These are phyloP conservation scores for Colletotrichum eleusines DNA, from an alignment of 2,329 filamentous ascomycete species.

Conservation along the genomic window DNA sequence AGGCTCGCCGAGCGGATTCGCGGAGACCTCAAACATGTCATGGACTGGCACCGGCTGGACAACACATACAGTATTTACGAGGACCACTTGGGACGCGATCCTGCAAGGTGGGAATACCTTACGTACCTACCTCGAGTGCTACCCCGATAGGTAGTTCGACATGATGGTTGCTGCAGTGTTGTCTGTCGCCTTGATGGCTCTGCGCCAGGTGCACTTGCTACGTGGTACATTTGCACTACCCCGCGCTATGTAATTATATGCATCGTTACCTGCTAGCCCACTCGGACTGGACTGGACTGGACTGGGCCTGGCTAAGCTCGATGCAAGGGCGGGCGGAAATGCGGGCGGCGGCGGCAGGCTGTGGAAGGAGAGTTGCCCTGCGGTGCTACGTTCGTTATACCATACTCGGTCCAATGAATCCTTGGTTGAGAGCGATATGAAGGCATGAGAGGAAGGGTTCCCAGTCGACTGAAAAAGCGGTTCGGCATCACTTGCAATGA, in stretches of 20 bases:
- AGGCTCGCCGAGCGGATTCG: too few species aligned
- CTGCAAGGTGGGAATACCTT: not conserved
- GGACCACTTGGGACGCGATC: too few species aligned
- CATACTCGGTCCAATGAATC: conserved; percentile 4
- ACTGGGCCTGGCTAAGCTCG: conserved; percentile 12
- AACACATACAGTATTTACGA: not conserved
- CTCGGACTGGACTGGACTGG: conserved; percentile 10
- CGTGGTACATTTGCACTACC: conserved; percentile 13
- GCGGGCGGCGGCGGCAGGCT: conserved; percentile 24
- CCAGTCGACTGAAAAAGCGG: conserved; percentile 6
- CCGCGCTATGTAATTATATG: conserved; percentile 21
- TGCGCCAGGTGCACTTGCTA: conserved; percentile 13
- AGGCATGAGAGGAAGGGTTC: conserved; percentile 11
- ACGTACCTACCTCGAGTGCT: not conserved
- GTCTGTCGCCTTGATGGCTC: not conserved
- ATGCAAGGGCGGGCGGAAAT: conserved; percentile 35
- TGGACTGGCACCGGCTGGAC: not conserved
- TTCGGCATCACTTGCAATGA: not conserved
- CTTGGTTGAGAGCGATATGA: not conserved
- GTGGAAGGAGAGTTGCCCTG: conserved; percentile 16
- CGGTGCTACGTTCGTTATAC: conserved; percentile 31
- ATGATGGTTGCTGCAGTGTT: not conserved
- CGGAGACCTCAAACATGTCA: not conserved
- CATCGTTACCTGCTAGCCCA: conserved; percentile 14
- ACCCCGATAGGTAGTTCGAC: not conserved